These are phyloP conservation scores for Pugionium cornutum DNA, from an alignment of 345 rosid species.

Conservation along the genomic window DNA sequence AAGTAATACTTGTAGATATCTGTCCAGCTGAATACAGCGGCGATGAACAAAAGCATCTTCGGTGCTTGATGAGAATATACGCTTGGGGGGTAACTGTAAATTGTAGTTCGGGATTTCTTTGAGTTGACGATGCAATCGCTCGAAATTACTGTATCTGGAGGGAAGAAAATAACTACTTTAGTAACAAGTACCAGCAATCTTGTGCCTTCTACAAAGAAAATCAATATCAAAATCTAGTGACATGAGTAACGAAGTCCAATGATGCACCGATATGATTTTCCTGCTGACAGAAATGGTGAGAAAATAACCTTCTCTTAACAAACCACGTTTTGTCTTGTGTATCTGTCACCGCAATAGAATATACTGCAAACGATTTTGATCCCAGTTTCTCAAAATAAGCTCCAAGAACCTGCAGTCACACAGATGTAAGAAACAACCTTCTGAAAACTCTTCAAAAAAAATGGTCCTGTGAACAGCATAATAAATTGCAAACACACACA, in stretches of 20 bases:
- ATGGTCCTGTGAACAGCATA: slow-evolving; percentile 7
- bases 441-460: slow-evolving; percentile 20
- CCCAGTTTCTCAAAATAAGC: slow-evolving; percentile 92
- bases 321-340: slow-evolving; percentile 77
- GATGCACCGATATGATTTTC: slow-evolving; percentile 24
- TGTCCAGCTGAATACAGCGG: slow-evolving; percentile 97
- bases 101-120: slow-evolving; percentile 97
- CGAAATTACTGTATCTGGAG: slow-evolving; percentile 94
- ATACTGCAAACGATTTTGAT: slow-evolving; percentile 96
- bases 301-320: slow-evolving; percentile 90
- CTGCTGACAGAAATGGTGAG: slow-evolving; percentile 31
- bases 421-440: slow-evolving; percentile 16
- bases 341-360: slow-evolving; percentile 96
- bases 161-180: slow-evolving; percentile 18
- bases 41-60: slow-evolving; percentile 98
- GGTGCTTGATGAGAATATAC: slow-evolving; percentile 98
- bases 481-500: slow-evolving; percentile 18
- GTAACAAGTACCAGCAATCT: slow-evolving; percentile 10
- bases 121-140: slow-evolving; percentile 86
- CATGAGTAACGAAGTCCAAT: slow-evolving; percentile 23
- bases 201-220: slow-evolving; percentile 20
- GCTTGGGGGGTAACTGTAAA: slow-evolving; percentile 94
- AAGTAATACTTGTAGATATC: slow-evolving; percentile 71
- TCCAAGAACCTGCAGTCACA: slow-evolving; percentile 76
- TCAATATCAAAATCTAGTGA: slow-evolving; percentile 25